Evolutionary conservation across 768 basidiomycete genomes (phyloP).

Genomic region (Leccinum disarticulatum): DNA sequence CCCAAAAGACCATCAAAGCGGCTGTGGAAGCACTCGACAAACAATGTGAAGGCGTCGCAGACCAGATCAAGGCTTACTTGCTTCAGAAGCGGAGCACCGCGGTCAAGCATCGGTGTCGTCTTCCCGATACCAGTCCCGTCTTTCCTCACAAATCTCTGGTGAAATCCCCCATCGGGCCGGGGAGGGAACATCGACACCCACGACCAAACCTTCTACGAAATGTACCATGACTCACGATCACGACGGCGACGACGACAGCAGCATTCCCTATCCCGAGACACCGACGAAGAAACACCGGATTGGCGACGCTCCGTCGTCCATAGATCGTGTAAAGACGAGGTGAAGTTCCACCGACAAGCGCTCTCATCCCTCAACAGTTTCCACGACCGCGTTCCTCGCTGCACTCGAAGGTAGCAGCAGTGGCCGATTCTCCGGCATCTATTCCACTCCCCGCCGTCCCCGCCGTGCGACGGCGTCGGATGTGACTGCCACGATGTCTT

Average conservation of each 20-base stretch:
- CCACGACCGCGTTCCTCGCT: conserved; percentile 19
- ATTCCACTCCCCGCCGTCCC: conserved; percentile 25
- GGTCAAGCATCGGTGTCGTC: not conserved
- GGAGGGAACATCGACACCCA: not conserved
- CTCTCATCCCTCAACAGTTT: not conserved
- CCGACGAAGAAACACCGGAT: conserved; percentile 44
- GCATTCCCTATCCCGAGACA: conserved; percentile 36
- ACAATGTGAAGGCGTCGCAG: conserved; percentile 24
- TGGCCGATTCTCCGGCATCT: not conserved
- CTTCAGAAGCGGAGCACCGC: conserved; percentile 2
- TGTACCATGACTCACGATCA: conserved; percentile 21
- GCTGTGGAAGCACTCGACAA: conserved; percentile 22
- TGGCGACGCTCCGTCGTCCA: conserved; percentile 5
- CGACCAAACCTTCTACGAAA: conserved; percentile 32
- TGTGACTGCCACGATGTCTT: not conserved
- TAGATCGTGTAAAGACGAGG: not conserved
- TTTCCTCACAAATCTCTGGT: conserved; percentile 6
- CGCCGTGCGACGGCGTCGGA: not conserved
- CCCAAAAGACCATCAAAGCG: conserved; percentile 19
- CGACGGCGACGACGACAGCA: conserved; percentile 12
- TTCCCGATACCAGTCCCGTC: not conserved
- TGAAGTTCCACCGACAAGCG: conserved; percentile 12
- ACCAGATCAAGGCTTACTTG: conserved; percentile 20
- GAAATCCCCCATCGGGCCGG: conserved; percentile 20
- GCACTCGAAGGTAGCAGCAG: conserved; percentile 12